phyloP scores from a whole-genome alignment of 2,329 filamentous ascomycete genomes.

The Hymenoscyphus occultus region DNA sequence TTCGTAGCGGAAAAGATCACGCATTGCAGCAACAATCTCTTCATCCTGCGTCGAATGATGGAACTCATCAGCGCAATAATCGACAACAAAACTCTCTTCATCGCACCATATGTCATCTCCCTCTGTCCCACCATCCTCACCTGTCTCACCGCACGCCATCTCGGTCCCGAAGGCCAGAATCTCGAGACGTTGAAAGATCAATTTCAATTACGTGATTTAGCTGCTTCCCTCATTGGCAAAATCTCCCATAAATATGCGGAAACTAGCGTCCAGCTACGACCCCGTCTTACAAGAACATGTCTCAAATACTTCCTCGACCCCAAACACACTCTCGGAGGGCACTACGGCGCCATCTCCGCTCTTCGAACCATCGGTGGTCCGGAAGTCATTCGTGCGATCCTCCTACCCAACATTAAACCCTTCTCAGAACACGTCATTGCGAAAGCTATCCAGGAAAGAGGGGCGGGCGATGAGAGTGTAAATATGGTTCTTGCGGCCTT shows the following conservation, averaged over 20 bases:
- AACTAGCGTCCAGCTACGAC: slow-evolving; percentile 77
- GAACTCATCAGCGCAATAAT: slow-evolving; percentile 81
- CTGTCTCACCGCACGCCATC: slow-evolving; percentile 79
- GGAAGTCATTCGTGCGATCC: slow-evolving; percentile 60
- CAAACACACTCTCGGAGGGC: slow-evolving; percentile 74
- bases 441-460: slow-evolving; percentile 51
- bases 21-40: slow-evolving; percentile 85
- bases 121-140: slow-evolving; percentile 87
- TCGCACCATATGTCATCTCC: slow-evolving; percentile 57
- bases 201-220: slow-evolving; percentile 79
- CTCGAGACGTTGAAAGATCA: slow-evolving; percentile 56
- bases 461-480: slow-evolving; percentile 53
- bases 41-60: slow-evolving; percentile 89
- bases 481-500: slow-evolving; percentile 58
- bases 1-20: slow-evolving; percentile 96
- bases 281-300: slow-evolving; percentile 88
- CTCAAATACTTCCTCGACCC: slow-evolving; percentile 90
- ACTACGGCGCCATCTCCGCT: slow-evolving; percentile 85
- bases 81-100: slow-evolving; percentile 75
- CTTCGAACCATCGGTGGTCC: slow-evolving; percentile 72
- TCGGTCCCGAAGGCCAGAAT: slow-evolving; percentile 44
- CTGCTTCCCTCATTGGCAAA: slow-evolving; percentile 75
- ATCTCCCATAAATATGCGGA: slow-evolving; percentile 79
- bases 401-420: slow-evolving; percentile 63
- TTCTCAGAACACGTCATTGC: slow-evolving; percentile 58